Base-by-base conservation (phyloP, 1,284 basidiomycete species). In the Erythrobasidium hasegawianum region DNA sequence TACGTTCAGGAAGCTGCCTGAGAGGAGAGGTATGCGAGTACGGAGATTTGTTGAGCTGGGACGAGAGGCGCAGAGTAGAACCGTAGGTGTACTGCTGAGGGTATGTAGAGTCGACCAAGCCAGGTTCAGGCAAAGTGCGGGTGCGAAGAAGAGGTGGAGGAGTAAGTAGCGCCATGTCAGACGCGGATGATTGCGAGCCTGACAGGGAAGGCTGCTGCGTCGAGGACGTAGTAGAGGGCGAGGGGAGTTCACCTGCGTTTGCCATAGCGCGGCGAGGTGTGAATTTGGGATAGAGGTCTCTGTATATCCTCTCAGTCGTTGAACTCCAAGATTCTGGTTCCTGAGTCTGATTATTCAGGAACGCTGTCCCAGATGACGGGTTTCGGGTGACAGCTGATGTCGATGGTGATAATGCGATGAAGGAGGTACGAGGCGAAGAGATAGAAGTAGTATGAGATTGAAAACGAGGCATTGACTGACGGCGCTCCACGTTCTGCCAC, bases 271-370 rank as follows among this genome's bases (percentile, higher is more conserved):
- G 61, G 26, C 62, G 43, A 24, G 27, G 57, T 18, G 55, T 45
- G 47, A 65, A 65, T 18, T 65, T 65, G 54, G 62, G 62, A 43
- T 65, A 65, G 29, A 47, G 56, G 22, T 58, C 53, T 9, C 62
- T 41, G 29, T 65, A 65, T 33, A 65, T 18, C 7, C 41, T 45
- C 47, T 65, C 62, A 14, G 54, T 54, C 26, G 61, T 14, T 33
- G 11, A 4, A 33, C 33, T 33, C 33, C 33, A 33, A 33, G 33
- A 11, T 33, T 33, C 33, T 33, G 4, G 33, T 33, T 11, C 33
- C 33, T 33, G 33, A 33, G 33, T 33, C 33, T 33, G 33, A 33
- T 4, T 33, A 33, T 4, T 33, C 33, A 33, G 33, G 33, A 33
- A 33, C 33, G 33, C 5, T 33, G 33, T 33, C 33, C 33, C 33